Base-by-base conservation (phyloP, 2,329 filamentous ascomycete species). In the Fusarium succisae region DNA sequence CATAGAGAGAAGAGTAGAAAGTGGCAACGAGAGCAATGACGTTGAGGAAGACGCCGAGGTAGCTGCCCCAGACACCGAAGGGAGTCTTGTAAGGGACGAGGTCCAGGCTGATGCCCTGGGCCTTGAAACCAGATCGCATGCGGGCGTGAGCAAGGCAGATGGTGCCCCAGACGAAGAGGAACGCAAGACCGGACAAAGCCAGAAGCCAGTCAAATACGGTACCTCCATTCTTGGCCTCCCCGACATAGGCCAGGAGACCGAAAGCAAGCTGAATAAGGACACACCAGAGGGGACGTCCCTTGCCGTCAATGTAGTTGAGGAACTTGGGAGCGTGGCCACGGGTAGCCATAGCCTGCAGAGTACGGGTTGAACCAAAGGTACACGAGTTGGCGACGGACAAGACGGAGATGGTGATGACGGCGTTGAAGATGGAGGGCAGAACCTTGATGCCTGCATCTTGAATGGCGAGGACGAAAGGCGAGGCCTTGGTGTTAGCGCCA, bases 381-480 rank as follows among this genome's bases (percentile, higher is more conserved):
- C 95, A 92, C 6, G 94, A 95, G 83, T 98, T 98, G 66, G 95
- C 95, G 66, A 98, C 95, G 1, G 94, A 97, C 37, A 98, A 86
- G 30, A 98, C 95, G n/a, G 95, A 93, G 75, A 98, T 91, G 80
- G 98, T 91, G 81, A 98, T 97, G 67, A 98, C 94, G n/a, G 91
- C 91, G 83, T 98, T 98, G 92, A 98, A 96, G 65, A 98, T 89
- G 2, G 93, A 95, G 8, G 94, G 94, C 10, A 98, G 89, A 10
- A 92, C 91, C 53, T 89, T 84, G 79, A 98, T 97, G 22, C 93
- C 91, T 3, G 95, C 94, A 71, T 95, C 92, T 72, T 93, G 86
- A 77, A 98, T 97, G 73, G 95, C 94, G 77, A 98, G 95, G 77
- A 98, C 95, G 81, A 98, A 98, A 3, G 96, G 96, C 2, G 94